Conservation (phyloP, 164 flowering plant genomes). For the Chimonanthus praecox region DNA sequence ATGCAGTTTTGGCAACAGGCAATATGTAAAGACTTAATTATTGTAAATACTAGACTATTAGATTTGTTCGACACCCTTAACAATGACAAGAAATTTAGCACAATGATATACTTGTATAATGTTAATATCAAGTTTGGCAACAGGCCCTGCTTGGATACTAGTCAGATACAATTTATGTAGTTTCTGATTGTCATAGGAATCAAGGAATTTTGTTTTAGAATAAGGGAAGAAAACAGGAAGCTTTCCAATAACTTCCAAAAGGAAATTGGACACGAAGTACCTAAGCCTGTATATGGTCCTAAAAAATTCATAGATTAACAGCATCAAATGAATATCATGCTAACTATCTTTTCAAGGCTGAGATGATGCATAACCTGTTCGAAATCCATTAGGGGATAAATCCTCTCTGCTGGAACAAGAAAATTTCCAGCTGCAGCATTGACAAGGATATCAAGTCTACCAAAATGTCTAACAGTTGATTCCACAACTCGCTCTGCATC, state of each 20-base stretch:
- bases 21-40: no score
- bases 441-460: conserved; percentile 80
- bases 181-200: background rate
- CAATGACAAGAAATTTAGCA: background rate
- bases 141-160: background rate
- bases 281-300: background rate
- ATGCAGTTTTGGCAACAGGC: no score
- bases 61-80: background rate
- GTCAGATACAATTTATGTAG: background rate
- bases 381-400: conserved; percentile 83
- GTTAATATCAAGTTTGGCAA: background rate
- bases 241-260: background rate
- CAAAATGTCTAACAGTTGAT: conserved; percentile 64
- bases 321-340: background rate
- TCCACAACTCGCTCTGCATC: conserved; percentile 75
- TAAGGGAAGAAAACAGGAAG: background rate
- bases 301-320: background rate
- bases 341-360: background rate
- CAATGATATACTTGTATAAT: background rate
- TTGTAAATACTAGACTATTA: no score
- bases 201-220: background rate
- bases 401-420: conserved; percentile 79
- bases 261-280: background rate
- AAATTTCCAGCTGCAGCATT: conserved; percentile 94
- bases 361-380: conserved; percentile 48